Base-by-base conservation (phyloP, 768 basidiomycete genomes). In the Psilocybe cubensis region DNA sequence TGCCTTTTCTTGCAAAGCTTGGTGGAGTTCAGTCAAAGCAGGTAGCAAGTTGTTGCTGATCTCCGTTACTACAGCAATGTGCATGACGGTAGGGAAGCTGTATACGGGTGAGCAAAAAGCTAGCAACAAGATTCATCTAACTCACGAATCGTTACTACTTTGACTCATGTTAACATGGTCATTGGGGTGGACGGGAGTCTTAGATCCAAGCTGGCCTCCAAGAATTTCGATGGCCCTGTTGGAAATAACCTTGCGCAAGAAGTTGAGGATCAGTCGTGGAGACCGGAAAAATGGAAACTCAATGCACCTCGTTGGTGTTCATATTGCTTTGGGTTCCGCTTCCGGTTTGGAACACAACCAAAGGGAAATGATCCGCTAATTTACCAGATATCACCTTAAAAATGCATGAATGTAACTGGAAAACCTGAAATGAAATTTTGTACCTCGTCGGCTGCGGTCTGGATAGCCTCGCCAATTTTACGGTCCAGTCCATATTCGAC, bases 91-190 rank as follows among this genome's bases (percentile, higher is more conserved):
- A 7, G 97, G 97, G 84, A 98, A 99, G 25, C 95, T 97, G 66
- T 23, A 33, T 33, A 56, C 12, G 29, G 2, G 24, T 31, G 25
- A 51, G 24, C 31, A 35, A n/a, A 12, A 31, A 12, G 21, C 24
- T 46, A 40, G n/a, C 28, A 54, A 18, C 6, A 23, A 35, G 7
- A 45, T 17, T 10, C 23, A 24, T 17, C 6, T 9, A 7, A 79
- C 90, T 67, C 72, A 94, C 94, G 96, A 95, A 75, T 99, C 97
- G 68, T 99, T 99, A 69, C 94, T 96, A 63, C 94, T 96, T 74
- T 98, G 96, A 72, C 93, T 94, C 91, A 91, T 96, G 80, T 99
- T 99, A 66, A 98, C 96, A 75, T 99, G 97, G 70, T 99, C 97
- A 73, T 99, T 99, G 33, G 97, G 97, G 72, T 99, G 97, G 1